Conservation (phyloP, 2,329 filamentous ascomycete genomes). For the Ophiostoma sp. region DNA sequence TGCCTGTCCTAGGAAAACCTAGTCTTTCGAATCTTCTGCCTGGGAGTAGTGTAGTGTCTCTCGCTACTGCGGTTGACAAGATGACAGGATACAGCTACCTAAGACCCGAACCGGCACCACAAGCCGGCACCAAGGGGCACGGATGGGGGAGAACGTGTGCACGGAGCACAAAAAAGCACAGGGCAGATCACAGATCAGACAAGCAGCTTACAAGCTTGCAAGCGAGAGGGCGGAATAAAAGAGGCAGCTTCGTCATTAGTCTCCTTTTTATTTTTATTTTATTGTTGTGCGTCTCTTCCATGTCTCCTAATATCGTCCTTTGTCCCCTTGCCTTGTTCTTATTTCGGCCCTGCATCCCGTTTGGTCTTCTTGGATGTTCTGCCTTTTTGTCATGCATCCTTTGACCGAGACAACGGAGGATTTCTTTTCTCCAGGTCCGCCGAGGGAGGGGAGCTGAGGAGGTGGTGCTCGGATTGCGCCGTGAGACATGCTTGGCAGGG, state of each 20-base stretch:
- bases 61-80: not conserved
- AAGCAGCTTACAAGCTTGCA: not conserved
- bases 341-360: not conserved
- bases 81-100: conserved; percentile 1
- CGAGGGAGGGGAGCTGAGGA: not conserved
- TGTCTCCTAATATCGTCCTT: not conserved
- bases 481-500: not conserved
- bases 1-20: not conserved
- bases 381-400: not conserved
- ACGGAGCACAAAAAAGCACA: not conserved
- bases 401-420: not conserved
- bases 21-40: not conserved
- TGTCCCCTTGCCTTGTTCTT: not conserved
- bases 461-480: not conserved
- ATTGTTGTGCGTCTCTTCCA: not conserved
- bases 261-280: not conserved
- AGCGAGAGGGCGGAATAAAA: not conserved
- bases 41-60: not conserved
- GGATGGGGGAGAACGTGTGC: conserved; percentile 7
- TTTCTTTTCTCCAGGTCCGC: not conserved
- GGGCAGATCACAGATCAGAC: not conserved
- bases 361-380: not conserved
- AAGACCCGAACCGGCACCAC: not conserved
- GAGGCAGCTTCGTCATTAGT: not conserved
- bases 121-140: conserved; percentile 7